Evolutionary conservation across 2,329 filamentous ascomycete species (phyloP).

Genomic region (Lecanicillium sp.): DNA sequence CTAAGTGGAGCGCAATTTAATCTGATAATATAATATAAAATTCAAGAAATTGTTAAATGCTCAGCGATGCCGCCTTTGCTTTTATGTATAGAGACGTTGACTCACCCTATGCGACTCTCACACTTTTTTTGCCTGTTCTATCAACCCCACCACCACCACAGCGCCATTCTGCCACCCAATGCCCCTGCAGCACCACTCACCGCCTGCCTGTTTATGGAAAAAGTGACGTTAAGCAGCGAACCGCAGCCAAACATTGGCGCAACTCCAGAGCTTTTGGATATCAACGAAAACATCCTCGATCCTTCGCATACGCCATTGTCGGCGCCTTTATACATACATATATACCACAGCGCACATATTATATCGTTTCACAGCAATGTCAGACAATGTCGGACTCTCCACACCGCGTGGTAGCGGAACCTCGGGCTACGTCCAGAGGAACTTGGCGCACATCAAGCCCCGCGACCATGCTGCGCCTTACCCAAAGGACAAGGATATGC

Average conservation of each 20-base stretch:
- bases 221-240: conserved; percentile 4
- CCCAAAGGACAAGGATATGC: conserved; percentile 61
- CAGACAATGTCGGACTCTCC: conserved; percentile 91
- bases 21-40: too few relatives aligned
- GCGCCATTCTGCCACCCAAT: conserved; percentile 6
- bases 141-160: conserved; percentile 2
- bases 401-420: conserved; percentile 94
- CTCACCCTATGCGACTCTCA: background rate
- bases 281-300: too few relatives aligned
- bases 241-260: background rate
- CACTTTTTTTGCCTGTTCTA: background rate
- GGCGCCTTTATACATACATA: too few relatives aligned
- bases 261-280: too few relatives aligned
- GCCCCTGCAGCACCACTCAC: conserved; percentile 2
- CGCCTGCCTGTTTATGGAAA: conserved; percentile 2
- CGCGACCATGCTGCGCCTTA: conserved; percentile 78
- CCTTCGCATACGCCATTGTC: too few relatives aligned
- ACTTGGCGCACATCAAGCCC: conserved; percentile 78
- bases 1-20: too few relatives aligned
- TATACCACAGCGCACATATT: too few relatives aligned
- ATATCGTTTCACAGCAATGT: conserved; percentile 51
- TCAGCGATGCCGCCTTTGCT: too few relatives aligned
- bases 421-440: conserved; percentile 95
- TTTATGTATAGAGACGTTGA: background rate
- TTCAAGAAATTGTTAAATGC: too few relatives aligned